Conservation (phyloP, 2,329 filamentous ascomycete species). For the Calonectria honghensis region DNA sequence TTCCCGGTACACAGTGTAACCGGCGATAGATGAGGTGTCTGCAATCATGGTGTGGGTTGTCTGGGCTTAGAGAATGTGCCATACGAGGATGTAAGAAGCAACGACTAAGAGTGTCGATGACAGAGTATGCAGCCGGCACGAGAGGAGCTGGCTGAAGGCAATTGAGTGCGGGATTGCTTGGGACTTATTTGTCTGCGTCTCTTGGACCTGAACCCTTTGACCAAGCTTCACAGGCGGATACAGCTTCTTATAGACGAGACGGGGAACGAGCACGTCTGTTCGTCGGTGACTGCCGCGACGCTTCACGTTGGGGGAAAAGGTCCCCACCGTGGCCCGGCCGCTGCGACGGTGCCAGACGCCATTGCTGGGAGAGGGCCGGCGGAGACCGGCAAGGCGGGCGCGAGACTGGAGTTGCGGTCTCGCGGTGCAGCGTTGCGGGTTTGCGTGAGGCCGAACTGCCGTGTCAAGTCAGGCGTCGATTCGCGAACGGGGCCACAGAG, state of each 20-base stretch:
- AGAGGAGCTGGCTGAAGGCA: background rate
- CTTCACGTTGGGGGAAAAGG: slow-evolving; percentile 12
- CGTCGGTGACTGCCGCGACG: slow-evolving; percentile 44
- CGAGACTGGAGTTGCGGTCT: background rate
- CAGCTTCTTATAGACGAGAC: slow-evolving; percentile 53
- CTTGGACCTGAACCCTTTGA: background rate
- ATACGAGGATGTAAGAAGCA: slow-evolving; percentile 46
- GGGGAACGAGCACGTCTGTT: slow-evolving; percentile 7
- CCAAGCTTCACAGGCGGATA: slow-evolving; percentile 33
- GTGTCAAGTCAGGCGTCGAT: slow-evolving; percentile 40
- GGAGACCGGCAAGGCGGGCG: slow-evolving; percentile 3
- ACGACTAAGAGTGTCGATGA: slow-evolving; percentile 33
- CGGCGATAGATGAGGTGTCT: slow-evolving; percentile 66
- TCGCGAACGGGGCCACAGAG: background rate
- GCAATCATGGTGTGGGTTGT: slow-evolving; percentile 64
- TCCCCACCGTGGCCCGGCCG: slow-evolving; percentile 22
- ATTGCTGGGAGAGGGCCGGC: background rate
- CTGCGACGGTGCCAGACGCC: slow-evolving; percentile 26
- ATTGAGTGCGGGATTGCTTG: background rate
- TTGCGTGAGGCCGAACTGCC: slow-evolving; percentile 37
- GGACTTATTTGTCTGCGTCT: slow-evolving; percentile 24
- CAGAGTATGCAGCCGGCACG: background rate
- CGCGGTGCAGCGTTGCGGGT: slow-evolving; percentile 13
- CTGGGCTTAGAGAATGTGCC: slow-evolving; percentile 53
- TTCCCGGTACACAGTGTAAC: slow-evolving; percentile 68